A percentile compares a stretch with the other conserved stretches of the same genome.
Conservation (phyloP, 495 filamentous ascomycete species). For the Aspergillus incahuasiensis region DNA sequence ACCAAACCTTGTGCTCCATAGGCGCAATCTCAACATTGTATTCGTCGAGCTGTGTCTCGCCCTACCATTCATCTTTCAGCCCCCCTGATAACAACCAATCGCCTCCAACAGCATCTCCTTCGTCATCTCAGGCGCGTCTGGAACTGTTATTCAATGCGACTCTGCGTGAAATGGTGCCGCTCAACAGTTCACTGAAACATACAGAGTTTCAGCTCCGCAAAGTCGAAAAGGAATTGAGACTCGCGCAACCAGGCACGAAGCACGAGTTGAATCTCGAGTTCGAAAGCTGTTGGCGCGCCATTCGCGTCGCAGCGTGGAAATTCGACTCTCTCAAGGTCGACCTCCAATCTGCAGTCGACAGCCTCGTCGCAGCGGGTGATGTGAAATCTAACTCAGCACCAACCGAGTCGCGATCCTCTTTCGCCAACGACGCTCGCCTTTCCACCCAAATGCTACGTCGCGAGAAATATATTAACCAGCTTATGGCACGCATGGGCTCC, state of each 20-base stretch:
- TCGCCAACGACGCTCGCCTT: conserved; percentile 29
- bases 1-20: conserved; percentile 29
- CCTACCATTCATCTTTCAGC: conserved; percentile 10
- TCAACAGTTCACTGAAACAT: conserved; percentile 30
- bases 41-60: conserved; percentile 30
- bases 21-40: conserved; percentile 27
- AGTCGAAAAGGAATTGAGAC: conserved; percentile 29
- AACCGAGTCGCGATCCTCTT: conserved; percentile 3
- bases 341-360: conserved; percentile 39
- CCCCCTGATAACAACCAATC: conserved; percentile 6
- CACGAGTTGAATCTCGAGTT: conserved; percentile 43
- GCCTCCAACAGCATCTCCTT: conserved; percentile 22
- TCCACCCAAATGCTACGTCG: conserved; percentile 34
- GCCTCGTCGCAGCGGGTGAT: conserved; percentile 27
- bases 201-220: conserved; percentile 32
- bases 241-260: conserved; percentile 29
- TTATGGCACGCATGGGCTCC: conserved; percentile 32
- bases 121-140: conserved; percentile 27
- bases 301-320: conserved; percentile 31
- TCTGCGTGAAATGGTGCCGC: conserved; percentile 28
- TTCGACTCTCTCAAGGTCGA: conserved; percentile 40
- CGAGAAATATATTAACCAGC: conserved; percentile 35
- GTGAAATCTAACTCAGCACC: conserved; percentile 10
- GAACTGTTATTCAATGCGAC: conserved; percentile 31
- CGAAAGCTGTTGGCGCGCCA: conserved; percentile 33